Percentiles rank a stretch among this genome's conserved stretches.
Evolutionary conservation across 1,284 basidiomycete genomes (phyloP).

Genomic region (Tremellales sp.): DNA sequence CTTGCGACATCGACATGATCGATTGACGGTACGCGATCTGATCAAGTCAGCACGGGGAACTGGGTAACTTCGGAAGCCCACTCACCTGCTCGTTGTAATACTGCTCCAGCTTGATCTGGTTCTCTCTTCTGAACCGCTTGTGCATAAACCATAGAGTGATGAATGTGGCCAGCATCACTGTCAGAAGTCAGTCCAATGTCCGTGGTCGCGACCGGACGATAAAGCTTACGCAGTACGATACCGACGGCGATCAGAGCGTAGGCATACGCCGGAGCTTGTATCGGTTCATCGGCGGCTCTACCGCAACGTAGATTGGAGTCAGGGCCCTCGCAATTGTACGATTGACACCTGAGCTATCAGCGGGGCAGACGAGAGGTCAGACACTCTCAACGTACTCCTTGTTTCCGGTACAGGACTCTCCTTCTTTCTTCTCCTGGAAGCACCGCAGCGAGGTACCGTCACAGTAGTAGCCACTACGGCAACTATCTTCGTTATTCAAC

Average conservation of each 20-base stretch:
- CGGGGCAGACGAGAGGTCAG: neutral
- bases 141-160: conserved; percentile 66
- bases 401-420: conserved; percentile 64
- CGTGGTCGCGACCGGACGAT: neutral
- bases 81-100: conserved; percentile 81
- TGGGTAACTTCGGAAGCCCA: too few relatives aligned
- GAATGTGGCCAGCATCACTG: conserved; percentile 68
- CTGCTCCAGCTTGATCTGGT: conserved; percentile 72
- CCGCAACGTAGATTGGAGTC: conserved; percentile 61
- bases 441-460: conserved; percentile 62
- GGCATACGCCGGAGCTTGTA: conserved; percentile 63
- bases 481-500: conserved; percentile 21
- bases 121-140: conserved; percentile 63
- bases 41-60: neutral
- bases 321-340: conserved; percentile 67
- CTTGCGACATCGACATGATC: conserved; percentile 48
- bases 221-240: conserved; percentile 66
- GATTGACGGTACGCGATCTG: conserved; percentile 50
- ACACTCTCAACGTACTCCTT: conserved; percentile 60
- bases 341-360: conserved; percentile 57
- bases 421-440: conserved; percentile 57
- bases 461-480: conserved; percentile 62
- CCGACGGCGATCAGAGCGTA: conserved; percentile 68
- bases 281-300: conserved; percentile 58
- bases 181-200: conserved; percentile 1